These are phyloP conservation scores for Malus sieversii DNA, from an alignment of 306 rosid genomes.

Conservation along the genomic window DNA sequence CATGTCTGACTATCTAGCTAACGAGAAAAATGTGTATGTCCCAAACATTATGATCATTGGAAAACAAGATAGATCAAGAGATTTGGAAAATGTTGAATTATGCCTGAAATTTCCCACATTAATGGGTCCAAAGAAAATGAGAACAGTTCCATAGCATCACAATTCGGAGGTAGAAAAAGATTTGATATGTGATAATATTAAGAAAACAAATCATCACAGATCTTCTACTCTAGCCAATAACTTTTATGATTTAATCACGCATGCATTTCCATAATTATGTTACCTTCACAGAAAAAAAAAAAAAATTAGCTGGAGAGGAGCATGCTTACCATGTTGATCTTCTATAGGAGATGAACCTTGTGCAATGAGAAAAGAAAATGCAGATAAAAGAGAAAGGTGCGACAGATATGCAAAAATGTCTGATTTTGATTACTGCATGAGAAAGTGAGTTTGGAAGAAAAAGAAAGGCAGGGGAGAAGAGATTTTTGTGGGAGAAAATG, in stretches of 20 bases:
- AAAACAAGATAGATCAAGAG: neutral
- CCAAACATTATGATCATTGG: neutral
- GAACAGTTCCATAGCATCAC: neutral
- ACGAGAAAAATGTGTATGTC: neutral
- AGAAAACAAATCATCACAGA: neutral
- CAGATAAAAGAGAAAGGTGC: neutral
- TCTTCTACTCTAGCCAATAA: neutral
- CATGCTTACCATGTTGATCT: slow-evolving; percentile 10
- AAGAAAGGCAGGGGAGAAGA: slow-evolving; percentile 11
- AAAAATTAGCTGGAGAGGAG: neutral
- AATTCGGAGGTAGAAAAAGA: neutral
- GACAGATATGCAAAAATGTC: neutral
- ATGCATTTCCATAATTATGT: neutral
- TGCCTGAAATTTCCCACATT: neutral
- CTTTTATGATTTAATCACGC: neutral
- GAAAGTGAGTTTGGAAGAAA: neutral
- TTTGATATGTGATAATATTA: neutral
- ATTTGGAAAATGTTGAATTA: neutral
- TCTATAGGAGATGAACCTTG: neutral
- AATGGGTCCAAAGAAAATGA: neutral
- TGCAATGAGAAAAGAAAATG: neutral
- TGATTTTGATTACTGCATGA: neutral
- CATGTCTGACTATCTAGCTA: neutral
- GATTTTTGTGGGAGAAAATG: slow-evolving; percentile 20
- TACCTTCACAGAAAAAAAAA: too few relatives aligned